These are phyloP conservation scores for Penicillium sp. DNA, from an alignment of 2,329 filamentous ascomycete genomes.

Conservation along the genomic window DNA sequence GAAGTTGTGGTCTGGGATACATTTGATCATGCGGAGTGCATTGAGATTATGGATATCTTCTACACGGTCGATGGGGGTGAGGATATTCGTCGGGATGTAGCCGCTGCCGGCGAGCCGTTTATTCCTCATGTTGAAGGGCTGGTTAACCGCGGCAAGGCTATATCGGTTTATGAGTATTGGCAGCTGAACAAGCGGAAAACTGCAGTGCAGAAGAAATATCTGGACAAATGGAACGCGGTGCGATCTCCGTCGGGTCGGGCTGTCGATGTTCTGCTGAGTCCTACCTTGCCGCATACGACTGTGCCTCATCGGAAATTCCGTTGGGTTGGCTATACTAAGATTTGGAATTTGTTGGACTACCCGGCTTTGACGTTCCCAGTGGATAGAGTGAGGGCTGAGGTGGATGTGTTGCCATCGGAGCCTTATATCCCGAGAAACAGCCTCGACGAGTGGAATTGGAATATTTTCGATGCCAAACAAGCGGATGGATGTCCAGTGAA, in stretches of 20 bases:
- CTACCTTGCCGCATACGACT: constrained; percentile 59
- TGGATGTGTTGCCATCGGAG: constrained; percentile 36
- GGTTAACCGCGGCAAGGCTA: constrained; percentile 50
- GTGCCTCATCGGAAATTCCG: constrained; percentile 43
- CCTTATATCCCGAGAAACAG: constrained; percentile 49
- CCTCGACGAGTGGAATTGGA: constrained; percentile 53
- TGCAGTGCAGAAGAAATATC: constrained; percentile 53
- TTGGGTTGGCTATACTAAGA: constrained; percentile 59
- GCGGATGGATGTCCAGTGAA: constrained; percentile 50
- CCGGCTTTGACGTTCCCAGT: constrained; percentile 56
- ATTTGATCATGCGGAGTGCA: constrained; percentile 50
- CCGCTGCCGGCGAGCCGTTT: constrained; percentile 56
- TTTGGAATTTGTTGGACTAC: constrained; percentile 64
- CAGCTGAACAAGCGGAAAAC: constrained; percentile 61
- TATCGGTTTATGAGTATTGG: constrained; percentile 66
- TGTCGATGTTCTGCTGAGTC: constrained; percentile 58
- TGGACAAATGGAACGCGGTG: constrained; percentile 56
- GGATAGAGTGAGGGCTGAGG: constrained; percentile 44
- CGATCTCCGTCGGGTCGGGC: constrained; percentile 44
- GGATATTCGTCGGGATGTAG: constrained; percentile 57
- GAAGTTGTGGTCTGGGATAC: constrained; percentile 55
- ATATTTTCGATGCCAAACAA: constrained; percentile 43
- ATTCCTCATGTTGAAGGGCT: constrained; percentile 59
- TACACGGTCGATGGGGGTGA: constrained; percentile 63
- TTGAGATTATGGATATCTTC: constrained; percentile 59